phyloP scores from a whole-genome alignment of 2,329 filamentous ascomycete genomes.

The Ophiosphaerella herpotricha region DNA sequence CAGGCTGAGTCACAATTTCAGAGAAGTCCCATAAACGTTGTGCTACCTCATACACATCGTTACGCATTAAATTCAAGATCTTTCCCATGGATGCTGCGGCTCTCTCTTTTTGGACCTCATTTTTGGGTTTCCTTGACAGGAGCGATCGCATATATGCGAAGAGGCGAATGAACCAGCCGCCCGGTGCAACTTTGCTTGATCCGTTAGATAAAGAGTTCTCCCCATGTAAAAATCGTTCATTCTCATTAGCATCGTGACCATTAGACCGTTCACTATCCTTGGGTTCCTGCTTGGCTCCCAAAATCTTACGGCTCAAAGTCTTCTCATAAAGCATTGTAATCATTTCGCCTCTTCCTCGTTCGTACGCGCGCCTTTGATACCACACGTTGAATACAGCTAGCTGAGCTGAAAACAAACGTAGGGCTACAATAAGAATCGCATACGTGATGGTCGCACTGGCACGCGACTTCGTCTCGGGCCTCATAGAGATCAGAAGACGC shows the following conservation, averaged over 20 bases:
- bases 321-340: constrained; percentile 86
- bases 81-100: constrained; percentile 82
- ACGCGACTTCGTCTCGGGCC: constrained; percentile 53
- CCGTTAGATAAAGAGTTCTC: constrained; percentile 13
- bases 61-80: constrained; percentile 84
- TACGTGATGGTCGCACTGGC: constrained; percentile 67
- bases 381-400: constrained; percentile 72
- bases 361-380: constrained; percentile 84
- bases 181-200: constrained; percentile 1
- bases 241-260: constrained; percentile 17
- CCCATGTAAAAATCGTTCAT: constrained; percentile 18
- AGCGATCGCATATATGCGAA: constrained; percentile 13
- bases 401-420: constrained; percentile 67
- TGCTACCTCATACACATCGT: constrained; percentile 79
- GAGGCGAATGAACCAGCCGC: constrained; percentile 12
- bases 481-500: constrained; percentile 70
- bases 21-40: constrained; percentile 89
- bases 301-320: constrained; percentile 67
- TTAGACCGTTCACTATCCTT: constrained; percentile 29
- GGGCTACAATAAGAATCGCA: constrained; percentile 63
- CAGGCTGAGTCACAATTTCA: constrained; percentile 73
- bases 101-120: constrained; percentile 44
- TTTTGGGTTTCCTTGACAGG: constrained; percentile 29
- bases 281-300: constrained; percentile 36
- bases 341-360: constrained; percentile 82